Conservation (phyloP, 345 rosid species). For the Geranium rotundifolium region DNA sequence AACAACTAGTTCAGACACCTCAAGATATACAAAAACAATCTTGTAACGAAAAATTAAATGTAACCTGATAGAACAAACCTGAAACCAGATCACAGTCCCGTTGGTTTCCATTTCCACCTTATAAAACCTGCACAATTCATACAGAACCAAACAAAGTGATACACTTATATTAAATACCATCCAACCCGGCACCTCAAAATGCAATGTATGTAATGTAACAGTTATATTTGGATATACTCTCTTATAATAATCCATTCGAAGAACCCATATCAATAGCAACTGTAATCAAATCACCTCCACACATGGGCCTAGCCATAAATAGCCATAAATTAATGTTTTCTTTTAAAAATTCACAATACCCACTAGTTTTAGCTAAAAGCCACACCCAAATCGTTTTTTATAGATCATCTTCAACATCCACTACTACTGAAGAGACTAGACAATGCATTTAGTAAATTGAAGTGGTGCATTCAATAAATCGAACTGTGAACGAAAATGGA, state of each 20-base stretch:
- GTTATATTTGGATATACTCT: too few relatives aligned
- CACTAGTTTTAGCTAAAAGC: too few relatives aligned
- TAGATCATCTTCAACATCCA: too few relatives aligned
- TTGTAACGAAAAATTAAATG: slow-evolving; percentile 23
- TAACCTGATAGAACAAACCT: slow-evolving; percentile 99
- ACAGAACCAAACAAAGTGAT: not conserved
- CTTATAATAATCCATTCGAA: too few relatives aligned
- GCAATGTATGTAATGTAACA: too few relatives aligned
- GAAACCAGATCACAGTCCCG: slow-evolving; percentile 82
- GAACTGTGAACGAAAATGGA: too few relatives aligned
- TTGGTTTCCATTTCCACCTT: slow-evolving; percentile 54
- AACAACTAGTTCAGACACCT: not conserved
- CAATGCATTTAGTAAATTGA: too few relatives aligned
- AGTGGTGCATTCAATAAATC: too few relatives aligned
- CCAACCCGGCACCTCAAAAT: not conserved
- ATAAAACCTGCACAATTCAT: slow-evolving; percentile 48
- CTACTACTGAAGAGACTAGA: too few relatives aligned
- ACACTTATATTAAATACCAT: not conserved
- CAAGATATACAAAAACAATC: slow-evolving; percentile 2
- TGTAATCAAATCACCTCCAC: not conserved
- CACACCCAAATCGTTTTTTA: slow-evolving; percentile 2
- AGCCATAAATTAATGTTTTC: not conserved
- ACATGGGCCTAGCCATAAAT: not conserved
- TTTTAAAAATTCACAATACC: too few relatives aligned
- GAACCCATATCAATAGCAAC: not conserved